Conservation (phyloP, 345 rosid species). For the Sisymbrium altissimum region DNA sequence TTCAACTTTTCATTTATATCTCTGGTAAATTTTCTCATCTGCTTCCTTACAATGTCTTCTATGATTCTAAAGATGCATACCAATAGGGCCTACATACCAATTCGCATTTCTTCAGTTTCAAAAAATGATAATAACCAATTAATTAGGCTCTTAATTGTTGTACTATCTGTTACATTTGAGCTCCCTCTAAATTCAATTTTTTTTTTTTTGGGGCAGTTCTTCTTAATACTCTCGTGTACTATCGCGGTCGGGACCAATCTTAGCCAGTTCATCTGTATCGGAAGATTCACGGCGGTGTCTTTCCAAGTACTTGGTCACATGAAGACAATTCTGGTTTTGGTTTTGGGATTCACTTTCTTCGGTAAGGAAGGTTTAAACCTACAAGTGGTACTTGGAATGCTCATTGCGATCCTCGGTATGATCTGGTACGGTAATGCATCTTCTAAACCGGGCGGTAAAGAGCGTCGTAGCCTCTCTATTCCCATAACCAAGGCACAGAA, state of each 20-base stretch:
- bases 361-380: slow-evolving; percentile 91
- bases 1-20: slow-evolving; percentile 53
- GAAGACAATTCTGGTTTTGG: slow-evolving; percentile 93
- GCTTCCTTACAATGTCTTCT: neutral
- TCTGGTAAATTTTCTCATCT: slow-evolving; percentile 49
- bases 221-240: slow-evolving; percentile 74
- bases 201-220: slow-evolving; percentile 46
- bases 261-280: slow-evolving; percentile 97
- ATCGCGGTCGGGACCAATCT: slow-evolving; percentile 98
- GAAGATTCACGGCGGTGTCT: slow-evolving; percentile 93
- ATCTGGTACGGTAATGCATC: slow-evolving; percentile 97
- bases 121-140: neutral
- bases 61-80: neutral
- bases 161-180: neutral
- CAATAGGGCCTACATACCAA: too few relatives aligned
- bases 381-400: slow-evolving; percentile 87
- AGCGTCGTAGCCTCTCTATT: slow-evolving; percentile 56
- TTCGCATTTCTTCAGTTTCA: neutral
- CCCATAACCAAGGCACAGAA: slow-evolving; percentile 56
- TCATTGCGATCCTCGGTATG: slow-evolving; percentile 86
- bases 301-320: slow-evolving; percentile 99
- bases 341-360: slow-evolving; percentile 81
- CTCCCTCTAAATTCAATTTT: neutral
- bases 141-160: slow-evolving; percentile 3
- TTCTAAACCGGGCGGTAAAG: slow-evolving; percentile 92